A percentile compares a stretch with the other conserved stretches of the same genome.
Conservation (phyloP, 805 yeast species). For the Lachancea sp. region DNA sequence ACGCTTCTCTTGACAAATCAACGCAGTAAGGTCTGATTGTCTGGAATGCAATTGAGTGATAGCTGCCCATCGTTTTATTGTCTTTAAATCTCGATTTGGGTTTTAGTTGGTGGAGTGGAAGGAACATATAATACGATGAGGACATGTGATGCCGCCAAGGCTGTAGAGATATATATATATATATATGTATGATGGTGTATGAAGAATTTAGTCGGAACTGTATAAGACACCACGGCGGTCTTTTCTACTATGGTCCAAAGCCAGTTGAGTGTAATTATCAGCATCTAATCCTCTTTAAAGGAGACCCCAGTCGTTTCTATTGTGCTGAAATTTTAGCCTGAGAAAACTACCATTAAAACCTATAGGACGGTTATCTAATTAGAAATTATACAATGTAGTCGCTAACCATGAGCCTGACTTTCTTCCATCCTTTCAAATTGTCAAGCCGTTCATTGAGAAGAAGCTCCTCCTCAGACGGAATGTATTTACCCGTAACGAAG, state of each 20-base stretch:
- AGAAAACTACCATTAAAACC: neutral
- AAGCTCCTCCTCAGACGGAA: conserved; percentile 44
- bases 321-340: neutral
- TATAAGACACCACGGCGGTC: neutral
- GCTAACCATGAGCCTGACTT: conserved; percentile 28
- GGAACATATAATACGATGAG: neutral
- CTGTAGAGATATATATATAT: too few relatives aligned
- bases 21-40: conserved; percentile 41
- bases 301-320: neutral
- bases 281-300: too few relatives aligned
- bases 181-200: neutral
- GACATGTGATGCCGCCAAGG: too few relatives aligned
- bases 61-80: neutral
- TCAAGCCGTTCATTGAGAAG: conserved; percentile 35
- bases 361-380: neutral
- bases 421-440: conserved; percentile 40
- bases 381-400: conserved; percentile 14
- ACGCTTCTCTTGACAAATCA: conserved; percentile 38
- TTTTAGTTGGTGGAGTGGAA: neutral
- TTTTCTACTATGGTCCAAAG: too few relatives aligned
- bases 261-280: too few relatives aligned
- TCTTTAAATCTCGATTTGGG: neutral
- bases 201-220: neutral
- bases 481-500: conserved; percentile 46
- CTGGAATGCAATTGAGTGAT: conserved; percentile 15